Evolutionary conservation across 2,329 filamentous ascomycete genomes (phyloP).

Genomic region (Epicoccum sorghinum): DNA sequence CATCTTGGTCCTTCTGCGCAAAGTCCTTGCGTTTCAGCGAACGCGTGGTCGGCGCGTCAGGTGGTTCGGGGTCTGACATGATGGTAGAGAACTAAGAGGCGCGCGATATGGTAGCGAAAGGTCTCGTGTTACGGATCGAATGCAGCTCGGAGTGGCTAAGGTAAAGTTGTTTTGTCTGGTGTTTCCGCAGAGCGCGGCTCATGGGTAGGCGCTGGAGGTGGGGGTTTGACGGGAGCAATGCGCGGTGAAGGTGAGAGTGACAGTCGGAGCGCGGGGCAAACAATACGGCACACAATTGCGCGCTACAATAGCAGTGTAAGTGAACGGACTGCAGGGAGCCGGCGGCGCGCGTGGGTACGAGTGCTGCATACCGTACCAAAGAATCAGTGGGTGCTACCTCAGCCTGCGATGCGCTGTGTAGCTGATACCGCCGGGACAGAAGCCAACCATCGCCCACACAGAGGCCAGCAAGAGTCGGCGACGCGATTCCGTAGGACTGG

Average conservation of each 20-base stretch:
- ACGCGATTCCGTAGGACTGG: conserved; percentile 5
- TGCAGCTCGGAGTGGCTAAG: not conserved
- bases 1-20: conserved; percentile 40
- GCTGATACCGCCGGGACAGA: conserved; percentile 29
- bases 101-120: not conserved
- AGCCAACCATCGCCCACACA: conserved; percentile 37
- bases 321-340: not conserved
- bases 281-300: conserved; percentile 6
- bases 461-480: conserved; percentile 12
- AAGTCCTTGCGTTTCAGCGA: conserved; percentile 36
- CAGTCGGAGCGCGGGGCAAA: not conserved
- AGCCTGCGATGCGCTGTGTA: conserved; percentile 34
- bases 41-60: conserved; percentile 32
- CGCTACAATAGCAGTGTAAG: conserved; percentile 7
- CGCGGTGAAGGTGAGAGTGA: not conserved
- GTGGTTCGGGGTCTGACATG: conserved; percentile 43
- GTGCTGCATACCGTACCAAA: conserved; percentile 9
- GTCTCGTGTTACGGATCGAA: not conserved
- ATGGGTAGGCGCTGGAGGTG: conserved; percentile 15
- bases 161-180: conserved; percentile 5
- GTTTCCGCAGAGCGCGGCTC: conserved; percentile 19
- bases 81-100: conserved; percentile 11
- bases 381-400: conserved; percentile 29
- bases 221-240: not conserved
- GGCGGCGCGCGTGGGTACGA: conserved; percentile 4